Evolutionary conservation across 2,329 filamentous ascomycete species (phyloP).

Genomic region (Venturia effusa): DNA sequence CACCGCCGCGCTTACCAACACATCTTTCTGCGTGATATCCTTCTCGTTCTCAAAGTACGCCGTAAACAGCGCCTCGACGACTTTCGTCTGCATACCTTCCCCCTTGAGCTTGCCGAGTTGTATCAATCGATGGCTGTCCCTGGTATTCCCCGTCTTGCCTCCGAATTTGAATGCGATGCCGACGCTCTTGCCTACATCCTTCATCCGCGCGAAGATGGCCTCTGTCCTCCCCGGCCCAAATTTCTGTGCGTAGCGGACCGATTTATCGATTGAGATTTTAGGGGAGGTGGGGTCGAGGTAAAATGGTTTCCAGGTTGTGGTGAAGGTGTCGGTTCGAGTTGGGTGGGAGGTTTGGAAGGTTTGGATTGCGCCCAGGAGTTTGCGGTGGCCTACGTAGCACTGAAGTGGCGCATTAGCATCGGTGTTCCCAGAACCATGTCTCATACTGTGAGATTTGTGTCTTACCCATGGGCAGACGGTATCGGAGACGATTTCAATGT

Average conservation of each 20-base stretch:
- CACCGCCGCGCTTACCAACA: constrained; percentile 21
- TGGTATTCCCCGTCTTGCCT: constrained; percentile 63
- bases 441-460: too few species aligned
- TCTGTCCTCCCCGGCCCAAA: constrained; percentile 52
- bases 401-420: constrained; percentile 13
- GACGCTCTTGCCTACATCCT: constrained; percentile 47
- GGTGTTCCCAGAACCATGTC: too few species aligned
- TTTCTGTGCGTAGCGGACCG: constrained; percentile 48
- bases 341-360: constrained; percentile 54
- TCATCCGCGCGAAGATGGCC: constrained; percentile 48
- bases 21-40: constrained; percentile 33
- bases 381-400: constrained; percentile 69
- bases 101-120: constrained; percentile 53
- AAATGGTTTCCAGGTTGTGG: constrained; percentile 65
- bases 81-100: constrained; percentile 34
- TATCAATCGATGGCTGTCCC: constrained; percentile 68
- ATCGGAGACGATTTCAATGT: constrained; percentile 70
- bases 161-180: constrained; percentile 65
- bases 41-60: constrained; percentile 37
- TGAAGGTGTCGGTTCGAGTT: constrained; percentile 54
- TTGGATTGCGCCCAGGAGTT: constrained; percentile 60
- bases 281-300: constrained; percentile 63
- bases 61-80: constrained; percentile 25
- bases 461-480: constrained; percentile 57
- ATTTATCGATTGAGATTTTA: constrained; percentile 40